A percentile compares a stretch with the other conserved stretches of the same genome.
Evolutionary conservation across 2,329 filamentous ascomycete genomes (phyloP).

Genomic region (Fusarium haematococcum): DNA sequence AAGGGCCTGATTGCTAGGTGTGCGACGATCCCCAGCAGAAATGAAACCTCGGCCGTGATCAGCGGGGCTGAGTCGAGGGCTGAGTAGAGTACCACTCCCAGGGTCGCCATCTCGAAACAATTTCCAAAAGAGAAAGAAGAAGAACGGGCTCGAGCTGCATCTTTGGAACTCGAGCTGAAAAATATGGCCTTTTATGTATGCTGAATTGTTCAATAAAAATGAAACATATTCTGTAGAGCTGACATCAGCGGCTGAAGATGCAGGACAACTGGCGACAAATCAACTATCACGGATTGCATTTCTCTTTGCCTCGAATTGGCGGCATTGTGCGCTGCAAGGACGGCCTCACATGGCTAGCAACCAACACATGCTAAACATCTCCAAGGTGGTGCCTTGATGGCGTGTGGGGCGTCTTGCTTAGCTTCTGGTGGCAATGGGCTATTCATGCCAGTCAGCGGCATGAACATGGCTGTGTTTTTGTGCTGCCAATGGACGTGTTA

Average conservation of each 20-base stretch:
- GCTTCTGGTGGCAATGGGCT: not conserved
- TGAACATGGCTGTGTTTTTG: not conserved
- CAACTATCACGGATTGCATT: not conserved
- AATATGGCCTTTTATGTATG: not conserved
- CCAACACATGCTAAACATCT: not conserved
- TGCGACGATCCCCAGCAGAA: not conserved
- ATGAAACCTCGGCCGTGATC: not conserved
- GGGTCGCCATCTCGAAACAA: not conserved
- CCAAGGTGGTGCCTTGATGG: not conserved
- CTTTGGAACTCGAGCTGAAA: not conserved
- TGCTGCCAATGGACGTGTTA: not conserved
- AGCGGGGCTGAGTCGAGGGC: not conserved
- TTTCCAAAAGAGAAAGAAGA: not conserved
- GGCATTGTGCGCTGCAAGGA: not conserved
- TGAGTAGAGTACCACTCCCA: not conserved
- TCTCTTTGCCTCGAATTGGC: not conserved
- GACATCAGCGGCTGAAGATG: not conserved
- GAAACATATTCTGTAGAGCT: not conserved
- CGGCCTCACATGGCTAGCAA: not conserved
- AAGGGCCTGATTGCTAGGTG: not conserved
- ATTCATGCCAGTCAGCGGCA: not conserved
- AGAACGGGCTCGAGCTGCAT: not conserved
- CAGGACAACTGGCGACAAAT: not conserved
- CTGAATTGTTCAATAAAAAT: not conserved
- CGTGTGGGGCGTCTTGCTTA: not conserved